Evolutionary conservation across 2,329 filamentous ascomycete species (phyloP).

Genomic region (Stachybotrys chartarum): DNA sequence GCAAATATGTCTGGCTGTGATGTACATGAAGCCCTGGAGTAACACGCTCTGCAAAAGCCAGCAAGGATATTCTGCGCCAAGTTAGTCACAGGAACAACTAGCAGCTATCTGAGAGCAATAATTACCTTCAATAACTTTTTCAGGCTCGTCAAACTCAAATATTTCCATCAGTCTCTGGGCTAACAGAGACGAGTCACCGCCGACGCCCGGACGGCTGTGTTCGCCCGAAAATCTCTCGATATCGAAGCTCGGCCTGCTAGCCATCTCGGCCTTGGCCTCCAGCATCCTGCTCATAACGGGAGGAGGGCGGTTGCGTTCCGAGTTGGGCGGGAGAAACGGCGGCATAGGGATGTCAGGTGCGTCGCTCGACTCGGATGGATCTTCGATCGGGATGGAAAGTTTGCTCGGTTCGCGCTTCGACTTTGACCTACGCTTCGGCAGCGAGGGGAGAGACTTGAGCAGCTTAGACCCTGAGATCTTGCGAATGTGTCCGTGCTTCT

Average conservation of each 20-base stretch:
- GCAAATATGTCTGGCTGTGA: conserved; percentile 86
- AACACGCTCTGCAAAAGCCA: conserved; percentile 89
- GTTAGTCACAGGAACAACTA: neutral
- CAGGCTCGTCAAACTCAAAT: conserved; percentile 72
- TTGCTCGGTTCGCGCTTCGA: conserved; percentile 34
- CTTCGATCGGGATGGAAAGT: conserved; percentile 27
- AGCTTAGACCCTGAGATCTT: conserved; percentile 59
- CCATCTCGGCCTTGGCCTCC: conserved; percentile 61
- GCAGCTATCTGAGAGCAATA: neutral
- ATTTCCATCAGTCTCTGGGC: conserved; percentile 72
- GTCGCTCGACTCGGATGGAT: conserved; percentile 20
- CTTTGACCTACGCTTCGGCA: conserved; percentile 39
- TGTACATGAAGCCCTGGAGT: conserved; percentile 91
- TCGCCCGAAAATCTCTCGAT: conserved; percentile 39
- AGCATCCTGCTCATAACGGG: conserved; percentile 74
- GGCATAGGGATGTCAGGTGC: conserved; percentile 14
- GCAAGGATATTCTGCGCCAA: conserved; percentile 71
- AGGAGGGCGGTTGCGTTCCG: conserved; percentile 41
- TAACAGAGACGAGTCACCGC: conserved; percentile 49
- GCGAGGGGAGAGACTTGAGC: conserved; percentile 56
- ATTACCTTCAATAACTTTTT: conserved; percentile 73
- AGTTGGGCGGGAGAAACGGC: conserved; percentile 11
- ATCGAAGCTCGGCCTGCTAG: conserved; percentile 50
- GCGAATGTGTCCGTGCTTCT: conserved; percentile 40
- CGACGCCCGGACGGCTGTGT: conserved; percentile 20